Evolutionary conservation across 352 stramenopile species (phyloP), one percentile per base, ranked within the genome.

Genomic region (Pelagophyceae sp.): DNA sequence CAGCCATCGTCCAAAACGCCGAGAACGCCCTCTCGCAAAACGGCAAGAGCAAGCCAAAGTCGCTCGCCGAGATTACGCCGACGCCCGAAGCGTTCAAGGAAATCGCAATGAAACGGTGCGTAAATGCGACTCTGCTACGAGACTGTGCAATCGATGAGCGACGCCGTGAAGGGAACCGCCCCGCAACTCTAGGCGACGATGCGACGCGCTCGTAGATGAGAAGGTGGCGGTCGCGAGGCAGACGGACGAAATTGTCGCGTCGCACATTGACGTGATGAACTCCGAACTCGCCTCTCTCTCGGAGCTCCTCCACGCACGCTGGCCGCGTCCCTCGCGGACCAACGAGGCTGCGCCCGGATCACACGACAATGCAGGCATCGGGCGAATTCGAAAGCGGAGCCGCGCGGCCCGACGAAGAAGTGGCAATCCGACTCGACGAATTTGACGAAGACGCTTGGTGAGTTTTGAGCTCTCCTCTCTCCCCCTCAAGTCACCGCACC

Each of bases 371-470:
- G 45, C 11, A 54, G 11, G 45, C 45, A 54, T 23, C 67, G 33
- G 67, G 67, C 35, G 67, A 74, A 37, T 74, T 74, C 67, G 67
- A 74, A n/a, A 11, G 11, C 15, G 67, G 67, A 11, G 67, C 67
- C 2, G 67, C 67, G 35, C 61, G 61, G 61, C 67, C 67, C 15
- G 38, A 37, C 67, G 67, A 74, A 33, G 67, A 74, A n/a, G 67
- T 74, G 5, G 67, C 67, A 11, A 35, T 74, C 35, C 67, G 38
- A 5, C 67, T 74, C 67, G 67, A 74, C 67, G 67, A 74, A 33
- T 58, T 35, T 37, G 67, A 74, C 67, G 35, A 74, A n/a, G 37
- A 74, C 27, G 33, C 67, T 2, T 74, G 67, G 63, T n/a, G n/a
- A n/a, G n/a, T n/a, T n/a, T n/a, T n/a, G n/a, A n/a, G n/a, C n/a